These are phyloP conservation scores for Epichloe gansuensis DNA, from an alignment of 2,329 filamentous ascomycete genomes.

Conservation along the genomic window DNA sequence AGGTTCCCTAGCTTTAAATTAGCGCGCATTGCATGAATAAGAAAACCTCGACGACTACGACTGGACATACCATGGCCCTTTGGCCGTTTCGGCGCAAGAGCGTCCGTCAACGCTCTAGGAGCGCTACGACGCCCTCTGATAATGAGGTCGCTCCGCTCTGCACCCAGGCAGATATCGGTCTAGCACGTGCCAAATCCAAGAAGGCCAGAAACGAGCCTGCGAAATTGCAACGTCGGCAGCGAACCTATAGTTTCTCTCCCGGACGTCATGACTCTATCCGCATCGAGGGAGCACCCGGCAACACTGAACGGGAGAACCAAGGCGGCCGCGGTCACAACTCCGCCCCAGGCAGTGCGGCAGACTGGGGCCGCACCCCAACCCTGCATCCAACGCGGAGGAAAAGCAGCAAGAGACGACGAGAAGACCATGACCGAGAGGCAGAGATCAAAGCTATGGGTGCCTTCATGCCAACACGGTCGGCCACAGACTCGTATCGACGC, in stretches of 20 bases:
- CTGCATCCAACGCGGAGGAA: slow-evolving; percentile 52
- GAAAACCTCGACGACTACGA: background rate
- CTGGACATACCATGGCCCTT: slow-evolving; percentile 49
- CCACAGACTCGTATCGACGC: slow-evolving; percentile 45
- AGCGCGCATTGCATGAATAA: background rate
- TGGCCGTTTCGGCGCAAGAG: slow-evolving; percentile 74
- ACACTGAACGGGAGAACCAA: slow-evolving; percentile 1
- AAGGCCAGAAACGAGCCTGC: slow-evolving; percentile 34
- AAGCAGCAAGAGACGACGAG: slow-evolving; percentile 64
- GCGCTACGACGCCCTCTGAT: slow-evolving; percentile 42
- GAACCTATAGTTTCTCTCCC: slow-evolving; percentile 51
- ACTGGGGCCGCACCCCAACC: slow-evolving; percentile 31
- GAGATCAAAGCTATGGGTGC: slow-evolving; percentile 80
- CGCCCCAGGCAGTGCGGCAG: slow-evolving; percentile 3
- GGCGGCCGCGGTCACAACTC: slow-evolving; percentile 7
- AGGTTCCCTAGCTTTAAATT: background rate
- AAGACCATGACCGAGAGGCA: slow-evolving; percentile 68
- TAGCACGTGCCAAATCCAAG: slow-evolving; percentile 15
- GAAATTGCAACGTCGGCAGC: slow-evolving; percentile 34
- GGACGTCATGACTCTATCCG: slow-evolving; percentile 43
- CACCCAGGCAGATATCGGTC: slow-evolving; percentile 21
- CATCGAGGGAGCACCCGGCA: slow-evolving; percentile 18
- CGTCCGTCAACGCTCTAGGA: slow-evolving; percentile 47
- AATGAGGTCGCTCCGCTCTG: slow-evolving; percentile 32
- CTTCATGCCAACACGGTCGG: slow-evolving; percentile 51